Evolutionary conservation across 164 flowering plant genomes (phyloP), one percentile per base, ranked within the genome.

Genomic region (Tinospora cordifolia): DNA sequence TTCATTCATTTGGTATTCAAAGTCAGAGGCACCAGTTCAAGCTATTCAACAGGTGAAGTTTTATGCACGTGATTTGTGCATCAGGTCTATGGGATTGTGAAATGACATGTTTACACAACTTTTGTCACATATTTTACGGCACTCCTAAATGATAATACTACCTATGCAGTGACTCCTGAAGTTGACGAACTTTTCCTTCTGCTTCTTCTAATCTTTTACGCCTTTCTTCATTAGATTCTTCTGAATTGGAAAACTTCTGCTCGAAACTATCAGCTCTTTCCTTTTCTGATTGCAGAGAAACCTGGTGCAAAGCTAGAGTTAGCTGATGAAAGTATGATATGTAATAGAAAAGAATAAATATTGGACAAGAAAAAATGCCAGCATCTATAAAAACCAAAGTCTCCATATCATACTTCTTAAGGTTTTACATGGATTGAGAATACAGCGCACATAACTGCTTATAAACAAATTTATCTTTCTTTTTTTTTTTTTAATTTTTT

Each of bases 91-190:
- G 21, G 60, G 22, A 7, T 25, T n/a, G 60, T 54, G 60, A 54
- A 54, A 21, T 54, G 21, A 24, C 21, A 54, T n/a, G 60, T n/a
- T 24, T 54, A 54, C 24, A 21, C 21, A 22, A 19, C 21, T 54
- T 54, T 54, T 54, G 60, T 54, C 21, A 54, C 60, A 54, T 54
- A 54, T 24, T 0, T 19, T 54, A 19, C 60, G 21, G 7, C 60
- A 54, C 47, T 44, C 47, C 12, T 44, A 44, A 44, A 44, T 44
- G 47, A 14, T 14, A 9, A 44, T 44, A 44, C 30, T 26, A 89
- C 94, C 90, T 85, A 80, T 80, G 81, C 75, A 89, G 71, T 64
- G 87, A 87, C 62, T 86, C 96, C 76, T 88, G 93, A 68, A 91
- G 88, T 59, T 87, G 88, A 66, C 76, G 78, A 54, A 83, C 90